phyloP scores from a whole-genome alignment of 2,329 filamentous ascomycete species.

The Lizonia empirigonia region DNA sequence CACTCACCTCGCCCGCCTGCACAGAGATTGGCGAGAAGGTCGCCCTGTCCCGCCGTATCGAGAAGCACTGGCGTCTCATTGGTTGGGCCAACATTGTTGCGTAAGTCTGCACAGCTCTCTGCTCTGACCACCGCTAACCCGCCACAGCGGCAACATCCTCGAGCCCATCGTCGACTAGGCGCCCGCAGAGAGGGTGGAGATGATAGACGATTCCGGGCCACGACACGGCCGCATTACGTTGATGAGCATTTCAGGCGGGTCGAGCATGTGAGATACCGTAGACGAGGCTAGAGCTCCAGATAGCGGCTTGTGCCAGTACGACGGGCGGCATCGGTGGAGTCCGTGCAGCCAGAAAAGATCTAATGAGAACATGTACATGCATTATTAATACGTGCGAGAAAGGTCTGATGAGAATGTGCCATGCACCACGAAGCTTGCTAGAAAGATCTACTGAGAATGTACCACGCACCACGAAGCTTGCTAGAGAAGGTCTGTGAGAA shows the following conservation, averaged over 20 bases:
- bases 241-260: constrained; percentile 42
- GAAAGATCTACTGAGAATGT: too few species aligned
- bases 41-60: constrained; percentile 91
- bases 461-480: too few species aligned
- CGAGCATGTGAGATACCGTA: constrained; percentile 35
- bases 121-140: constrained; percentile 23
- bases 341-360: constrained; percentile 26
- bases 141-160: constrained; percentile 46
- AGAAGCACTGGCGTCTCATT: constrained; percentile 85
- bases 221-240: too few species aligned
- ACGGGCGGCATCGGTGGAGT: too few species aligned
- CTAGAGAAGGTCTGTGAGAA: too few species aligned
- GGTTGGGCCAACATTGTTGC: constrained; percentile 52
- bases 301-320: constrained; percentile 18
- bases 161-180: constrained; percentile 42
- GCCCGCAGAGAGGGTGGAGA: constrained; percentile 18
- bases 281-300: constrained; percentile 30
- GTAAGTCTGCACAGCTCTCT: constrained; percentile 37
- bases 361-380: constrained; percentile 32
- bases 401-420: too few species aligned
- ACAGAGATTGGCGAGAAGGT: constrained; percentile 99
- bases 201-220: constrained; percentile 22
- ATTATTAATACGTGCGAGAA: too few species aligned
- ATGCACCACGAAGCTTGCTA: too few species aligned
- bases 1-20: constrained; percentile 90